Percentiles rank a stretch among this genome's conserved stretches.
Conservation (phyloP, 352 stramenopile genomes). For the Phytophthora citricola region DNA sequence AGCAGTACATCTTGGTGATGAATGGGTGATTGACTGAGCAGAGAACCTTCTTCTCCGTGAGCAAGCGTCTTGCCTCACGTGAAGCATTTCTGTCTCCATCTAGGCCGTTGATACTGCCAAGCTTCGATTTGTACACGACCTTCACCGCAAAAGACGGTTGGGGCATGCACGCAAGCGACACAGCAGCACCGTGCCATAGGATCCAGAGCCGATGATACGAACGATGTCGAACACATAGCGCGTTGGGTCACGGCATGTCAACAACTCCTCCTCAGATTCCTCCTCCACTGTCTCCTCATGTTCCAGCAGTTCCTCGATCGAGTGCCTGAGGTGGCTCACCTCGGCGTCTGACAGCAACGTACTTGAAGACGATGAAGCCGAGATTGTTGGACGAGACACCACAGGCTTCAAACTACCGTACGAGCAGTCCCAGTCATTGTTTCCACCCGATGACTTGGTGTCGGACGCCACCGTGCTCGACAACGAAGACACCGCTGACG, state of each 20-base stretch:
- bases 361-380: conserved; percentile 56
- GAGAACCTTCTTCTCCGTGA: conserved; percentile 98
- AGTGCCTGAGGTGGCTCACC: conserved; percentile 26
- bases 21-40: conserved; percentile 96
- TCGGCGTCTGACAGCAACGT: conserved; percentile 56
- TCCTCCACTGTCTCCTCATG: conserved; percentile 37
- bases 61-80: conserved; percentile 73
- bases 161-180: conserved; percentile 53
- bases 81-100: conserved; percentile 37
- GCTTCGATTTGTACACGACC: conserved; percentile 78
- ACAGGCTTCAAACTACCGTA: conserved; percentile 35
- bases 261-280: conserved; percentile 19
- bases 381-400: conserved; percentile 35
- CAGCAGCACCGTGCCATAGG: conserved; percentile 78
- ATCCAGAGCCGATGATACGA: conserved; percentile 76
- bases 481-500: conserved; percentile 5
- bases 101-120: conserved; percentile 38
- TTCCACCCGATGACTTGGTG: conserved; percentile 13
- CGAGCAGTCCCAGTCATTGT: conserved; percentile 48
- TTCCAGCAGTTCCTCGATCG: conserved; percentile 37
- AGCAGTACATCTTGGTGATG: conserved; percentile 96
- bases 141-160: conserved; percentile 71
- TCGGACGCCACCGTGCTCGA: conserved; percentile 12
- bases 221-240: conserved; percentile 75
- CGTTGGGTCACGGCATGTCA: conserved; percentile 17